Evolutionary conservation across 768 basidiomycete genomes (phyloP), one percentile per base, ranked within the genome.

Genomic region (Agaricus subrufescens): DNA sequence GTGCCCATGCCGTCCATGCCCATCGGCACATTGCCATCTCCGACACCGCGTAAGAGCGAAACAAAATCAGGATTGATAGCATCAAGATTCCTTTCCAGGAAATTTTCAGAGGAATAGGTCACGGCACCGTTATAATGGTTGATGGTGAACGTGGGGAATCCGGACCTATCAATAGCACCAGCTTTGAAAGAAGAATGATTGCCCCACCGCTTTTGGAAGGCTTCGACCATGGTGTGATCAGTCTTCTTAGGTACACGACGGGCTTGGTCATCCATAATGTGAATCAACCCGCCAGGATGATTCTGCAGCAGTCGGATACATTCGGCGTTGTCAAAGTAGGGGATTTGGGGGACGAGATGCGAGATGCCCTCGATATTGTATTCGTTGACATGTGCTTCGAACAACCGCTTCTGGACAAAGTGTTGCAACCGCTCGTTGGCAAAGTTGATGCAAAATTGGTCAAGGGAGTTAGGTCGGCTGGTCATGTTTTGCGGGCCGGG

Each of bases 251-350:
- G 87, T 55, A 82, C 80, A 39, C 90, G 79, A 11, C 89, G 81
- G 1, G 94, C 90, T 69, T 97, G 94, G 66, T 98, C 96, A 66
- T 98, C 95, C 89, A 98, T 92, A 69, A 98, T 98, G 64, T 96
- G 93, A 52, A 98, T 85, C 31, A 99, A 76, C 1, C 97, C 97
- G 9, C 94, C 95, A 1, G 91, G 94, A 53, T 76, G 77, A 65
- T 92, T 87, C 66, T 94, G 88, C 42, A 98, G 73, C 30, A 99
- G 76, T 7, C 92, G 83, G 30, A 98, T 71, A 62, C 91, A 94
- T 66, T 98, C 95, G 9, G 87, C 69, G 68, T 98, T 98, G 72
- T 96, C 92, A 67, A 92, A 92, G 74, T 89, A 95, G 0, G 87
- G 81, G 0, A 91, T 73, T 30, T 82, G 74, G 0, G 90, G 89